phyloP scores from a whole-genome alignment of 805 yeast genomes.

The Diddensiella santjacobensis region DNA sequence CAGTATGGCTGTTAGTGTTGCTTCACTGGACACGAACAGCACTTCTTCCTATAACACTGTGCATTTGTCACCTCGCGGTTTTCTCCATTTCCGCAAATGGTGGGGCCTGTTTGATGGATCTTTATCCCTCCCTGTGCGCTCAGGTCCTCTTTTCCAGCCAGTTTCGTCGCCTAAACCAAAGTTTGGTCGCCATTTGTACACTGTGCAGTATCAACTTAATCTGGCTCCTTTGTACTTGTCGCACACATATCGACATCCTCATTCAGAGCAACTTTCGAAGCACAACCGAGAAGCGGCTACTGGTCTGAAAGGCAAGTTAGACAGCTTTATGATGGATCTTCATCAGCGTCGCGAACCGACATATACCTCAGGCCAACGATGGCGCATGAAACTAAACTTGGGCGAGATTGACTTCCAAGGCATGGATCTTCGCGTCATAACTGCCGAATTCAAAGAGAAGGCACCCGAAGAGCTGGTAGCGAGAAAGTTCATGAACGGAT shows the following conservation, averaged over 20 bases:
- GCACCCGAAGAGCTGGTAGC: constrained; percentile 44
- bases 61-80: constrained; percentile 68
- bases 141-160: constrained; percentile 59
- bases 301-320: constrained; percentile 66
- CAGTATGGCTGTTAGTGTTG: constrained; percentile 61
- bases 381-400: constrained; percentile 52
- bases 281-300: constrained; percentile 45
- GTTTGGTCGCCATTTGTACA: constrained; percentile 68
- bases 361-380: constrained; percentile 37
- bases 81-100: constrained; percentile 74
- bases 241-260: constrained; percentile 57
- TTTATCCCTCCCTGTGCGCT: constrained; percentile 71
- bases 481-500: constrained; percentile 15
- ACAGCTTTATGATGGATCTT: constrained; percentile 55
- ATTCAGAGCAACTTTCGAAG: constrained; percentile 39
- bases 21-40: constrained; percentile 36
- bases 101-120: constrained; percentile 82
- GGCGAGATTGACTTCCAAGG: constrained; percentile 68
- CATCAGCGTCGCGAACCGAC: constrained; percentile 50
- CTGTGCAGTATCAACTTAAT: constrained; percentile 75
- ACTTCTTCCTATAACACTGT: constrained; percentile 53
- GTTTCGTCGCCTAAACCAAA: constrained; percentile 38
- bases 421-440: constrained; percentile 65
- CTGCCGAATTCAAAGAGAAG: constrained; percentile 59
- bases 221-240: constrained; percentile 70